Base-by-base conservation (phyloP, 305 asterid genomes). In the Plantago coronopus region DNA sequence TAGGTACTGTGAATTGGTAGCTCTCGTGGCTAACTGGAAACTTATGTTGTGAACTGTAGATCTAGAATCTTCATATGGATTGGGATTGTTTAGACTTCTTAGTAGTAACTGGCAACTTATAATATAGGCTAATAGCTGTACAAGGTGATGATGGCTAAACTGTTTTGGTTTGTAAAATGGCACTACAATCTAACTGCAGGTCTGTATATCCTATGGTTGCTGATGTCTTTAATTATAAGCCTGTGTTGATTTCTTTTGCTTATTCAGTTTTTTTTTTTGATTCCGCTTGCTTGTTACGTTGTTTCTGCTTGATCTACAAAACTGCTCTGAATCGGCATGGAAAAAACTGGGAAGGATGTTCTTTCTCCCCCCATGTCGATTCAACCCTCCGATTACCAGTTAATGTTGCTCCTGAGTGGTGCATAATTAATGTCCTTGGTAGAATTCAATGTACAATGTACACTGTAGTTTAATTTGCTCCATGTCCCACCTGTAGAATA, bases 81-180 rank as follows among this genome's bases (percentile, higher is more conserved):
- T 11, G 63, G 40, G 40, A 34, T 43, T 63, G 58, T 61, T 60
- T 56, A 23, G 74, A 69, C 71, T 68, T 71, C 59, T 76, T 64
- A 62, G 40, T 68, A 49, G 18, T 72, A 12, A 9, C 40, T 40
- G 54, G 85, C 72, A 78, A 72, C 71, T 71, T 61, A 66, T 59
- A 15, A 54, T 78, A 70, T 78, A 70, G 81, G 71, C 34, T 49
- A 59, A 43, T 46, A 56, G 62, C 60, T 70, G 67, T 64, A 59
- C 44, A 42, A 48, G 48, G 17, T 62, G 59, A 22, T 17, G 58
- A 29, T 49, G 48, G 38, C 38, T 11, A 29, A 16, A 25, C n/a
- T 16, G 21, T 40, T 61, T 57, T 44, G 66, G 54, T 63, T 37
- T 58, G 62, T 54, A 57, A 64, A 65, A 60, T 72, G 59, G 42